Evolutionary conservation across 2,329 filamentous ascomycete genomes (phyloP).

Genomic region (Clonostachys solani): DNA sequence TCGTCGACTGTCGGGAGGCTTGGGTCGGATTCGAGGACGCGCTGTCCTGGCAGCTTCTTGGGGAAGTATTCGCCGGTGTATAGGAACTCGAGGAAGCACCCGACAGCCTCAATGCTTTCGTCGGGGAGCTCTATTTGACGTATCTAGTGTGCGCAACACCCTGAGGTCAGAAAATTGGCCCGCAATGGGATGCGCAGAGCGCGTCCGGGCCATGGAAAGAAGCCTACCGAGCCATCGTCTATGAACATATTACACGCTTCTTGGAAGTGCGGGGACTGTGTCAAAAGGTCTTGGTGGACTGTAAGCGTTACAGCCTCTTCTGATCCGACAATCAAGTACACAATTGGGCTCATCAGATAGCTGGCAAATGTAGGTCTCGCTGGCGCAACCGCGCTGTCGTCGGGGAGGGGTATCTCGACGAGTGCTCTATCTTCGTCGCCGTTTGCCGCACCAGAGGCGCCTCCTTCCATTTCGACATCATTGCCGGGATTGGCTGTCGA

Average conservation of each 20-base stretch:
- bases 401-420: conserved; percentile 23
- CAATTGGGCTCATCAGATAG: conserved; percentile 65
- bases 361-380: conserved; percentile 43
- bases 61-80: conserved; percentile 63
- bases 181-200: background rate
- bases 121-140: conserved; percentile 62
- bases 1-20: conserved; percentile 64
- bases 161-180: background rate
- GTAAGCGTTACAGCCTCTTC: conserved; percentile 63
- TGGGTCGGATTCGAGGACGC: conserved; percentile 66
- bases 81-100: conserved; percentile 33
- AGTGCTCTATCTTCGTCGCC: conserved; percentile 22
- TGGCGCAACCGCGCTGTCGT: conserved; percentile 21
- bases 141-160: conserved; percentile 27
- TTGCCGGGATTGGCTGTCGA: conserved; percentile 11
- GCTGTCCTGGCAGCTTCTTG: conserved; percentile 56
- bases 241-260: conserved; percentile 58
- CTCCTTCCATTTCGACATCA: conserved; percentile 19
- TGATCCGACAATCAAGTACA: conserved; percentile 62
- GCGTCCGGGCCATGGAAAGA: conserved; percentile 15
- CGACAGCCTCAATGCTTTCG: conserved; percentile 26
- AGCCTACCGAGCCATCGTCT: conserved; percentile 51
- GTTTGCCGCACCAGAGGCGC: conserved; percentile 20
- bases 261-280: conserved; percentile 70
- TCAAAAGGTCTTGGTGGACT: conserved; percentile 75